Base-by-base conservation (phyloP, 495 filamentous ascomycete species). In the Lentithecium fluviatile region DNA sequence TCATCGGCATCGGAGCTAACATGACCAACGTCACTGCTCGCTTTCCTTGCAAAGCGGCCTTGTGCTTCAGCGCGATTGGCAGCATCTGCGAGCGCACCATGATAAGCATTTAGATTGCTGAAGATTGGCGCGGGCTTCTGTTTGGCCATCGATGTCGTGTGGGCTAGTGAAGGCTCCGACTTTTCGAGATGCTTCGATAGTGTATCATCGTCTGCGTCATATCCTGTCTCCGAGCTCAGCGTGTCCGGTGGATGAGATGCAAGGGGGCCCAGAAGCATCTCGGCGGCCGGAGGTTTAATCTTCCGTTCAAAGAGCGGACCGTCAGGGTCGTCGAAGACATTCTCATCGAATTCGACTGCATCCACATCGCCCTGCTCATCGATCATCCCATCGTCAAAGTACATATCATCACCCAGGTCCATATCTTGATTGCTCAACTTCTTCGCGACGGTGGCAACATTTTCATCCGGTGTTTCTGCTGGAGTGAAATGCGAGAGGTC, bases 1-100 rank as follows among this genome's bases (percentile, higher is more conserved):
- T 69, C 63, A 55, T 69, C 58, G 32, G 54, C 46, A 19, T 69
- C 56, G 19, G 47, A 55, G 54, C 42, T 62, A 20, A 38, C 25
- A 20, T 54, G 45, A 12, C 58, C 53, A 12, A 47, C 55, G 36
- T 65, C 54, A 34, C 76, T 67, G 58, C 82, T 83, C 32, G 73
- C 69, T 6, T 74, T 72, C 20, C 88, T 79, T 12, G 78, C 75
- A 67, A 94, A 88, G 38, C 85, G 82, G 13, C 85, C 87, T 34
- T 87, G 83, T 3, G 80, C 77, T n/a, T 85, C 83, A 13, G 89
- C 88, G 70, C 85, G 81, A 56, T 85, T 86, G 23, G 88, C 87
- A 8, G 89, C 91, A 37, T 85, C 82, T 7, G 88, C 88, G 20
- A 96, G 73, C n/a, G 90, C 89, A 55, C 87, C 84, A 65, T 93